These are phyloP conservation scores for Thielaviopsis euricoi DNA, from an alignment of 2,329 filamentous ascomycete genomes.

Conservation along the genomic window DNA sequence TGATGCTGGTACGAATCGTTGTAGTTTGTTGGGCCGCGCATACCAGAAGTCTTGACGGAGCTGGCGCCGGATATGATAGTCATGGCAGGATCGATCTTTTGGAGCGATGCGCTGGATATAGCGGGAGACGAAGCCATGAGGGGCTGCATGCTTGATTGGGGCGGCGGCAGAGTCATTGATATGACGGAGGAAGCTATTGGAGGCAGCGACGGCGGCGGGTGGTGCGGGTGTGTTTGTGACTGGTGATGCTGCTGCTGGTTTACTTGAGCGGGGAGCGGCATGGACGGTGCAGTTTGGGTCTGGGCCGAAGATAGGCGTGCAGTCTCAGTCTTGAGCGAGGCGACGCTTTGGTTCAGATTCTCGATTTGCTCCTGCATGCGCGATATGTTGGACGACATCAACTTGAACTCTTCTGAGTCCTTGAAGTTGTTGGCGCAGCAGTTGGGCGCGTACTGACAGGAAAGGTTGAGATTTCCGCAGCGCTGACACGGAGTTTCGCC, in stretches of 20 bases:
- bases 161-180: constrained; percentile 1
- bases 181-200: not conserved
- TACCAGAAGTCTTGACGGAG: constrained; percentile 5
- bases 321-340: constrained; percentile 42
- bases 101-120: constrained; percentile 9
- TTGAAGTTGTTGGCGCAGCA: constrained; percentile 67
- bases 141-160: constrained; percentile 1
- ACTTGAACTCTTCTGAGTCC: constrained; percentile 79
- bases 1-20: not conserved
- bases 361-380: constrained; percentile 74
- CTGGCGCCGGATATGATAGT: constrained; percentile 9
- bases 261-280: not conserved
- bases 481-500: constrained; percentile 51
- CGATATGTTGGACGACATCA: constrained; percentile 58
- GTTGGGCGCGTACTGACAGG: constrained; percentile 50
- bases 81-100: constrained; percentile 9
- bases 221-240: not conserved
- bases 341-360: constrained; percentile 56
- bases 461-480: constrained; percentile 50
- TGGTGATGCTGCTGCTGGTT: not conserved
- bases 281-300: not conserved
- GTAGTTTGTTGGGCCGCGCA: constrained; percentile 4
- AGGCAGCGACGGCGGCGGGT: constrained; percentile 1
- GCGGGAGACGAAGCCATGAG: constrained; percentile 7
- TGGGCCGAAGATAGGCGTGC: constrained; percentile 21